Evolutionary conservation across 108 stramenopile species (phyloP).

Genomic region (Mayamaea pseudoterrestris): DNA sequence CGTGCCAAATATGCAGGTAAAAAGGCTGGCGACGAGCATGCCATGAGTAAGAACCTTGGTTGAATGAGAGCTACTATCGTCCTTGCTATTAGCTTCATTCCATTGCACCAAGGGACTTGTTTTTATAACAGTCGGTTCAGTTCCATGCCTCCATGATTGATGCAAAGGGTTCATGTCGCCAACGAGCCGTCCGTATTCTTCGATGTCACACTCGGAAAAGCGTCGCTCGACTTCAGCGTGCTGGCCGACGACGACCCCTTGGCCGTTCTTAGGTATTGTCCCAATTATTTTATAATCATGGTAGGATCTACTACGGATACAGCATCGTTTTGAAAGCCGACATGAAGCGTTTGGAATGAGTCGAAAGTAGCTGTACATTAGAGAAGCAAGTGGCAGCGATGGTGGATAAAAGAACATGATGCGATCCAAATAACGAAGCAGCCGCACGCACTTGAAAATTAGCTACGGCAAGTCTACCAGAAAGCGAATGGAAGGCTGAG

Average conservation of each 20-base stretch:
- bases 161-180: slow-evolving; percentile 70
- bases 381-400: too few species aligned
- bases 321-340: too few species aligned
- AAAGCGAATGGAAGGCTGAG: too few species aligned
- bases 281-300: too few species aligned
- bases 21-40: slow-evolving; percentile 59
- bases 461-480: too few species aligned
- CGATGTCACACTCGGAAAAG: slow-evolving; percentile 35
- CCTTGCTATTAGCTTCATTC: background rate
- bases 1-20: slow-evolving; percentile 74
- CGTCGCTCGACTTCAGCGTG: slow-evolving; percentile 38
- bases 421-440: too few species aligned
- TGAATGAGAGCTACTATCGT: background rate
- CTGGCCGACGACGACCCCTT: slow-evolving; percentile 48
- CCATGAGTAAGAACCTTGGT: slow-evolving; percentile 55
- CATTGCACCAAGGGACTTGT: background rate
- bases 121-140: background rate
- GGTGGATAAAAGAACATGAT: too few species aligned
- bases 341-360: too few species aligned
- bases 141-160: slow-evolving; percentile 5
- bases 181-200: slow-evolving; percentile 35
- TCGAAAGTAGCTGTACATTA: too few species aligned
- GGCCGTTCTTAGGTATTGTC: slow-evolving; percentile 49
- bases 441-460: too few species aligned
- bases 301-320: too few species aligned